phyloP scores from a whole-genome alignment of 2,329 filamentous ascomycete species.

The Penicillium sp. region DNA sequence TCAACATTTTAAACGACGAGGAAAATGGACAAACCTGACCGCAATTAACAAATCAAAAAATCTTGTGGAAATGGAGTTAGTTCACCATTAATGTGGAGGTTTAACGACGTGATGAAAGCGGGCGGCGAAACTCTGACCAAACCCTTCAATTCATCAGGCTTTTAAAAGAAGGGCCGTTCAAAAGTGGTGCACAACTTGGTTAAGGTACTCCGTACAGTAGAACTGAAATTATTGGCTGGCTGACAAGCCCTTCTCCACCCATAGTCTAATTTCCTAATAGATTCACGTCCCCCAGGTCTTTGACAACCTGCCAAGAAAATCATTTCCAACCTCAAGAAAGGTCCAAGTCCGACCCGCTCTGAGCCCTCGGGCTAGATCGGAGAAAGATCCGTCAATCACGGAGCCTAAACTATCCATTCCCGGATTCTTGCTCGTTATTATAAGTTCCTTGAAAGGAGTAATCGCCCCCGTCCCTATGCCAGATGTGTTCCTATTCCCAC shows the following conservation, averaged over 20 bases:
- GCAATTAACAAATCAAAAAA: constrained; percentile 1
- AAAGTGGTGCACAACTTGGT: constrained; percentile 3
- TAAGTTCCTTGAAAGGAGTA: not conserved
- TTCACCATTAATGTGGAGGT: constrained; percentile 3
- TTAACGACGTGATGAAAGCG: not conserved
- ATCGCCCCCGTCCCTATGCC: not conserved
- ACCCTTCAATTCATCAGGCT: constrained; percentile 3
- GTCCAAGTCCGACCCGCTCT: too few relatives aligned
- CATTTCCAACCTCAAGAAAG: too few relatives aligned
- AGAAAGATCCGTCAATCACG: too few relatives aligned
- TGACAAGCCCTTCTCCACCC: constrained; percentile 1
- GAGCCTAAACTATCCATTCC: too few relatives aligned
- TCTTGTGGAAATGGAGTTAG: not conserved
- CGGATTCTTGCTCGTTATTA: too few relatives aligned
- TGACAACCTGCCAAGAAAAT: not conserved
- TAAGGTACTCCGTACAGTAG: not conserved
- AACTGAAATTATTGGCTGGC: constrained; percentile 1
- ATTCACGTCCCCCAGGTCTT: not conserved
- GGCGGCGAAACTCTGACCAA: not conserved
- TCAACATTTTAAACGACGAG: not conserved
- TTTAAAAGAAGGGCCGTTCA: constrained; percentile 1
- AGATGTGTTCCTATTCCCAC: not conserved
- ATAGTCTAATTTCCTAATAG: constrained; percentile 6
- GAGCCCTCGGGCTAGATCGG: too few relatives aligned
- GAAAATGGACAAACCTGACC: constrained; percentile 1